A percentile compares a stretch with the other conserved stretches of the same genome.
Conservation (phyloP, 305 asterid genomes). For the Rubia peregrina region DNA sequence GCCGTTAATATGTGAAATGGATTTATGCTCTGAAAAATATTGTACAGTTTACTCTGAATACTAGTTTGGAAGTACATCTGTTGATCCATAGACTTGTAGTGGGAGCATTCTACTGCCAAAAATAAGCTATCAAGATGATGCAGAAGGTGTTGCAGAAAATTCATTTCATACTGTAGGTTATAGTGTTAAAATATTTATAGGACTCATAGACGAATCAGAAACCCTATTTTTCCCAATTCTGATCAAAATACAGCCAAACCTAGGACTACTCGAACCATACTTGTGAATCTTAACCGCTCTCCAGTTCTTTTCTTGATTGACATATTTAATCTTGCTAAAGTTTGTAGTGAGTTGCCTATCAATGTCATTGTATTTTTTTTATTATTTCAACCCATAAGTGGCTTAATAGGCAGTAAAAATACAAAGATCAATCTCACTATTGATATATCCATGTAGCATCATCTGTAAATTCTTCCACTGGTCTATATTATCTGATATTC, state of each 20-base stretch:
- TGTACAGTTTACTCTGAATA: not conserved
- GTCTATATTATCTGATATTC: not conserved
- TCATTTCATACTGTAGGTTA: not conserved
- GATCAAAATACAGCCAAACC: not conserved
- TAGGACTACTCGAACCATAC: not conserved
- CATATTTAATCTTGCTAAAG: not conserved
- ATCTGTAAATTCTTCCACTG: not conserved
- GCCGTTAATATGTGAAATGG: slow-evolving; percentile 15
- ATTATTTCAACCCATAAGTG: not conserved
- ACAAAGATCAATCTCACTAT: not conserved
- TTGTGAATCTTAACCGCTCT: not conserved
- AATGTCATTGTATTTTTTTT: no score
- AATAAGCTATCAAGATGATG: not conserved
- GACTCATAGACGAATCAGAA: not conserved
- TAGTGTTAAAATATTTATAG: not conserved
- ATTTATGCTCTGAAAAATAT: not conserved
- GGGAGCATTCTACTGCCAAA: not conserved
- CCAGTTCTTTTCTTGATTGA: no score
- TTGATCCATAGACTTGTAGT: not conserved
- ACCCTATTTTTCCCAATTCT: not conserved
- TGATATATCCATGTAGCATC: slow-evolving; percentile 2
- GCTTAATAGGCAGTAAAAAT: not conserved
- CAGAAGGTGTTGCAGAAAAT: not conserved
- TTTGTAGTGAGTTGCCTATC: not conserved
- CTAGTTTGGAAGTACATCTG: not conserved